Evolutionary conservation across 202 grass and related monocot species (phyloP), one percentile per base, ranked within the genome.

Genomic region (Zizania palustris): DNA sequence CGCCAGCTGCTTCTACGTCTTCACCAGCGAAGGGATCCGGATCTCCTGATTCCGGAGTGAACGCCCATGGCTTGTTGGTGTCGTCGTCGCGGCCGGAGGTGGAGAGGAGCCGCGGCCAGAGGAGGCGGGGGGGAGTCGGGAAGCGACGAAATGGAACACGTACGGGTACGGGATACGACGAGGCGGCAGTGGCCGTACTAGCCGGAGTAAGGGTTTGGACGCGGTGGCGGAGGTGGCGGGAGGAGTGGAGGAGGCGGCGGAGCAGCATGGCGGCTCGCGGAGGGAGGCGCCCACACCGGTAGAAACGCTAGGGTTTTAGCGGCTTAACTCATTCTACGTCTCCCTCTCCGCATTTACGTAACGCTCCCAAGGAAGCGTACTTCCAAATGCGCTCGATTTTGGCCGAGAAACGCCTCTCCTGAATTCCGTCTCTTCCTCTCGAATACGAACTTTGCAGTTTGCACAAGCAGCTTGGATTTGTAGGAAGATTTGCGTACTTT

Each of bases 241-340:
- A 60, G 57, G 69, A 64, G 35, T 20, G 80, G 77, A 90, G 46
- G 54, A 81, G 90, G 82, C 82, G 83, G 84, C 79, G 88, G 43
- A 91, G 86, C 53, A 80, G 87, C 69, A 86, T 83, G 56, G 76
- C 73, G 66, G 63, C 40, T 57, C 41, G 80, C 65, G 67, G 75
- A 71, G 76, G 74, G 60, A 18, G 77, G 71, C 69, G 80, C 69
- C 68, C 85, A 77, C 82, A 65, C 63, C 11, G 40, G 0, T 42
- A 38, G 44, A 42, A 42, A 15, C 0, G 33, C 59, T 91, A 96
- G 84, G 92, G 84, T 92, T 95, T 96, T 87, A 80, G 92, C 68
- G 60, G 91, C 73, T 66, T 75, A 57, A 22, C 80, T 71, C 21
- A 5, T 48, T 68, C 76, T 19, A 2, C 34, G 60, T 77, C 14